Percentiles rank a stretch among this genome's conserved stretches.
phyloP scores from a whole-genome alignment of 2,329 filamentous ascomycete species.

The Aschersonia sp. region DNA sequence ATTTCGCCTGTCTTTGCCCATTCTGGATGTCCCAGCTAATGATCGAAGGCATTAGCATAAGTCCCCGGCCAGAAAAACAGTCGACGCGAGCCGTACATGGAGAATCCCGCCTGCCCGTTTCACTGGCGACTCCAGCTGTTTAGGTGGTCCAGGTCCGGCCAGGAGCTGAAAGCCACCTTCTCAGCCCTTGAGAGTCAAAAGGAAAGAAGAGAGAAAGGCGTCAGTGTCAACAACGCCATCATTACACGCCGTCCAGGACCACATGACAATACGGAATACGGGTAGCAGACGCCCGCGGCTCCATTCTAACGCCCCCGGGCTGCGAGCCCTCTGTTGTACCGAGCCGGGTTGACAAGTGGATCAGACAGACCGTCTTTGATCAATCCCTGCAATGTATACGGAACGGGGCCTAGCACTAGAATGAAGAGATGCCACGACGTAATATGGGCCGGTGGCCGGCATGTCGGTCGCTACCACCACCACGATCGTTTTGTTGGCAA shows the following conservation, averaged over 20 bases:
- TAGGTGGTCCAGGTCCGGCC: no score
- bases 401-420: no score
- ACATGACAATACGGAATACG: no score
- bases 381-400: neutral
- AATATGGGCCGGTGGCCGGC: neutral
- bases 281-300: no score
- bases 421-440: no score
- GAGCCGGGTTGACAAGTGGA: neutral
- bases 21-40: neutral
- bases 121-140: no score
- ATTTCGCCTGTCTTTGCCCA: neutral
- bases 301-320: no score
- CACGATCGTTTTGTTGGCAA: neutral
- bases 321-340: neutral
- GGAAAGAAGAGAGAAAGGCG: no score
- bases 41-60: neutral
- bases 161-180: no score
- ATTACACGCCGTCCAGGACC: no score
- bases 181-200: no score
- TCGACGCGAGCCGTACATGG: neutral
- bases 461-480: neutral
- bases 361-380: neutral
- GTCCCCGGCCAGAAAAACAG: neutral
- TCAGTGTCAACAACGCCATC: no score
- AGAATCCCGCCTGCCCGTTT: neutral